Base-by-base conservation (phyloP, 345 rosid genomes). In the Melaleuca alternifolia region DNA sequence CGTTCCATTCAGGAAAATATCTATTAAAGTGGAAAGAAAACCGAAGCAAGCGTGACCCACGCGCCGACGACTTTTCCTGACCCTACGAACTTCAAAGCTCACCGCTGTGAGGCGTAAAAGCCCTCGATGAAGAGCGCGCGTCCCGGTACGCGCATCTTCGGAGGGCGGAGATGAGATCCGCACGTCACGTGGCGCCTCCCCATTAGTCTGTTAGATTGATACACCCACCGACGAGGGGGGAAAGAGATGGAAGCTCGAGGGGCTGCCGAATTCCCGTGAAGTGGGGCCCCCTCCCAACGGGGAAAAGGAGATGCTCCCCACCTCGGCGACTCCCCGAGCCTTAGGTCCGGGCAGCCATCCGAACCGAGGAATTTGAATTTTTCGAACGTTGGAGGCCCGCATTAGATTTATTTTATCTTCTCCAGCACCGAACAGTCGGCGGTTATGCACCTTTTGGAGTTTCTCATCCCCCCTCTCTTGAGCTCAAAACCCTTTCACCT, bases 241-340 rank as follows among this genome's bases (percentile, higher is more conserved):
- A 9, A 7, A 9, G 57, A 54, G 24, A 41, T 41, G 41, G 41
- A 4, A 41, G 41, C 41, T 41, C 41, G 41, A 85, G 83, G 26
- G 87, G 59, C 83, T 79, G 89, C 91, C 85, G 86, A 87, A 85
- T 75, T 86, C 90, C 89, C 90, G 90, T 89, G 93, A 83, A n/a
- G 89, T 88, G 92, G 95, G 92, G 85, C 93, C 94, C 88, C 2
- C 12, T 13, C 44, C 81, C 26, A 48, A 48, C 18, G 48, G 81
- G 37, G n/a, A 20, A 65, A 37, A 12, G 46, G 15, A 30, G 16
- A 56, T 81, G 87, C 54, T 51, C 37, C 79, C 75, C 48, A 50
- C 51, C 51, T 4, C 84, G 28, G 50, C 83, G 83, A 16, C 44
- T 23, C 21, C 6, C 85, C 85, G 83, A 50, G 52, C 57, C 84